Evolutionary conservation across 2,329 filamentous ascomycete genomes (phyloP), one percentile per base, ranked within the genome.

Genomic region (Clarireedia sp.): DNA sequence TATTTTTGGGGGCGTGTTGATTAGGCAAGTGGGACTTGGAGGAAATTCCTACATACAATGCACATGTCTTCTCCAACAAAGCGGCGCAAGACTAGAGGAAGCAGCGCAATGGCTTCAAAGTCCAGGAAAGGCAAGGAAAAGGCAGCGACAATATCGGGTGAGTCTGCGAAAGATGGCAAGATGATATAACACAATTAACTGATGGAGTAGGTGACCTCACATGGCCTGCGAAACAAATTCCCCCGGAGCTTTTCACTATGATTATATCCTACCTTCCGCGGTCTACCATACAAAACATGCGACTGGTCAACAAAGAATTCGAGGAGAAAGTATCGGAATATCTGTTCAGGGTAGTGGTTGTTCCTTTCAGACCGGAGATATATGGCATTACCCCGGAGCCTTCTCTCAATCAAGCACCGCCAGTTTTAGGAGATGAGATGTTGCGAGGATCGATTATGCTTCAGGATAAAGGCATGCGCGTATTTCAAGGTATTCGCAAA

Each of bases 291-390:
- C 79, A 81, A 66, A 74, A 71, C 29, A 74, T 87, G 68, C 79
- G 85, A 5, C 71, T 86, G 3, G 82, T 86, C 3, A 80, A 75
- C 63, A 74, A 71, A 38, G 80, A 84, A 55, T 80, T 83, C 58
- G 81, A 86, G 57, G 60, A 67, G 12, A 80, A 79, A 57, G 74
- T 84, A 2, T 82, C 82, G 0, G 72, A 74, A 40, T 72, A 75
- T 41, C 75, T 85, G 46, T 87, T 86, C 66, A 73, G 75, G 55
- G 81, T 80, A 45, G 79, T 85, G 8, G 82, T 87, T 5, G 79
- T 85, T 2, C 81, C 82, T 1, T 88, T 87, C 70, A 80, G 78
- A 43, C 77, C 80, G 1, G 79, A 85, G 60, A 78, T 87, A 23
- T 85, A 81, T 65, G 77, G 76, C 45, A 78, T 77, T 69, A 68